Conservation (phyloP, 371 early-diverging fungal species). For the Neoconidiobolus thromboides region DNA sequence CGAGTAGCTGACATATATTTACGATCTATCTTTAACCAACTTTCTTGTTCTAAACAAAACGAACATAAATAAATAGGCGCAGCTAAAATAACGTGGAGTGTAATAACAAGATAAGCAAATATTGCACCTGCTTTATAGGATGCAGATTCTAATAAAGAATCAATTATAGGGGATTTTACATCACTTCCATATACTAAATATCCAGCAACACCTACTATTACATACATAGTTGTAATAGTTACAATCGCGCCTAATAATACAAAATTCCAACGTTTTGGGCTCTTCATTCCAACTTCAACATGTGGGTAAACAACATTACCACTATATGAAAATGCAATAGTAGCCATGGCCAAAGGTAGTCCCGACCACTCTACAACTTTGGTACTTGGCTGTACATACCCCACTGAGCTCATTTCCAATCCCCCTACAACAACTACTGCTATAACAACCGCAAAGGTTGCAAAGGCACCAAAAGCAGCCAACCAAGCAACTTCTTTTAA, state of each 20-base stretch:
- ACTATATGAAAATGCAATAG: conserved; percentile 58
- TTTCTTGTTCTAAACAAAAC: conserved; percentile 50
- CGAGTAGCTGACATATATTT: neutral
- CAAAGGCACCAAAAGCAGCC: conserved; percentile 26
- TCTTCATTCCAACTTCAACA: conserved; percentile 63
- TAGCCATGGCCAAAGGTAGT: conserved; percentile 17
- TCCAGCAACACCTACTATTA: conserved; percentile 50
- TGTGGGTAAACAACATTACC: conserved; percentile 72
- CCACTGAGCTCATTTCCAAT: neutral
- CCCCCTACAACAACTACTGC: conserved; percentile 7
- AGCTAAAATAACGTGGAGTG: conserved; percentile 64
- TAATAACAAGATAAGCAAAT: conserved; percentile 50
- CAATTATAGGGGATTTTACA: conserved; percentile 48
- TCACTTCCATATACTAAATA: conserved; percentile 59
- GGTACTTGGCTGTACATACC: conserved; percentile 16
- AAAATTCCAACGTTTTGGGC: conserved; percentile 48
- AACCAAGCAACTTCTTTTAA: conserved; percentile 53
- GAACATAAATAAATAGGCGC: conserved; percentile 64
- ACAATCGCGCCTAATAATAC: conserved; percentile 41
- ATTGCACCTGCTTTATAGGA: conserved; percentile 12
- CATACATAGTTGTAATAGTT: conserved; percentile 57
- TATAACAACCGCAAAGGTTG: conserved; percentile 25
- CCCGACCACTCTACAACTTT: conserved; percentile 26
- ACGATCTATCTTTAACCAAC: conserved; percentile 20
- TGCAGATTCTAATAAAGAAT: conserved; percentile 35